A percentile compares a stretch with the other conserved stretches of the same genome.
phyloP scores from a whole-genome alignment of 2,329 filamentous ascomycete genomes.

The Pyrenochaeta sp. region DNA sequence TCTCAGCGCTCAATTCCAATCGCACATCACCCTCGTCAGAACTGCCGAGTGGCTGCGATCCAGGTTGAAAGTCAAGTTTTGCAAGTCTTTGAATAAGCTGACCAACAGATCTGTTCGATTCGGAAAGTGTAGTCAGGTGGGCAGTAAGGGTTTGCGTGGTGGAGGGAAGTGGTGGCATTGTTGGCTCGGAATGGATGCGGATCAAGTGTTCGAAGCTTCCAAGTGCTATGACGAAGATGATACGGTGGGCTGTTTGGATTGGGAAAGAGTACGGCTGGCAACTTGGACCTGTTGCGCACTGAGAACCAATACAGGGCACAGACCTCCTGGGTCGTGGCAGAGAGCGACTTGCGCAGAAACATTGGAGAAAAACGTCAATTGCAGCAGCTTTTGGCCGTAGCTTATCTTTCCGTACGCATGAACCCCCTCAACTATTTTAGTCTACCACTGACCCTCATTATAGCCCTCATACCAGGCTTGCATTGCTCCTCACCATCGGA shows the following conservation, averaged over 20 bases:
- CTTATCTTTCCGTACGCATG: conserved; percentile 1
- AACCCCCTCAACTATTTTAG: background rate
- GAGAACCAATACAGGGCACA: conserved; percentile 27
- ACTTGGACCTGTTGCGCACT: conserved; percentile 20
- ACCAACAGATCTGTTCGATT: conserved; percentile 62
- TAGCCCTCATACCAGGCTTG: background rate
- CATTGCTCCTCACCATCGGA: background rate
- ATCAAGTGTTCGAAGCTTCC: conserved; percentile 34
- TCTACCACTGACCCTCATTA: background rate
- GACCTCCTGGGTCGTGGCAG: conserved; percentile 17
- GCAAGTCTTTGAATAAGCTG: conserved; percentile 65
- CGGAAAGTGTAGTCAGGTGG: conserved; percentile 62
- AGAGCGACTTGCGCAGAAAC: conserved; percentile 6
- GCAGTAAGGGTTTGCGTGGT: conserved; percentile 53
- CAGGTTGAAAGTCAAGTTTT: conserved; percentile 69
- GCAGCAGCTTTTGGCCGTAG: background rate
- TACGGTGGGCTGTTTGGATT: conserved; percentile 31
- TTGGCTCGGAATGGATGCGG: conserved; percentile 29
- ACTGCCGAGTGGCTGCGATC: conserved; percentile 64
- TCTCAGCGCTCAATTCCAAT: conserved; percentile 80
- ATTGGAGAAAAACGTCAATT: conserved; percentile 4
- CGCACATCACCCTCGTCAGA: conserved; percentile 71
- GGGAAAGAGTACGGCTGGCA: conserved; percentile 22
- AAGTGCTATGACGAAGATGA: conserved; percentile 41
- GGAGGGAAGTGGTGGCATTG: conserved; percentile 46